A percentile compares a stretch with the other conserved stretches of the same genome.
Conservation (phyloP, 768 basidiomycete genomes). For the Pleurotus sapidus region DNA sequence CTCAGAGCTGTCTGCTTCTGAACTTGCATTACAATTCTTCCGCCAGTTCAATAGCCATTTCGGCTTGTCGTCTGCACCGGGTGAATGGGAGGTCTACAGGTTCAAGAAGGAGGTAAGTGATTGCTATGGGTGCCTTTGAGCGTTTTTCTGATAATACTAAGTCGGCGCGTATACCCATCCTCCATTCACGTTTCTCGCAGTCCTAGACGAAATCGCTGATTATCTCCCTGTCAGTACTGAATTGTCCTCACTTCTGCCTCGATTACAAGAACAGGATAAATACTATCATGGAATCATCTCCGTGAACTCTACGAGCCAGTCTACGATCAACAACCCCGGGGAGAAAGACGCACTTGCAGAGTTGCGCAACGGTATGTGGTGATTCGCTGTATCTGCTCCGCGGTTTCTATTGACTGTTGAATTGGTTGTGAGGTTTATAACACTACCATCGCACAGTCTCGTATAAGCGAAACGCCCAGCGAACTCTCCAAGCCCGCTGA, state of each 20-base stretch:
- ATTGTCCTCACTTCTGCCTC: neutral
- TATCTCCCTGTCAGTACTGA: neutral
- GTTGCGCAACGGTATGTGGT: neutral
- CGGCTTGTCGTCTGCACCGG: neutral
- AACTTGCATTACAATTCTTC: neutral
- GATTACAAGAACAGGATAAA: neutral
- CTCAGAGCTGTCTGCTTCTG: neutral
- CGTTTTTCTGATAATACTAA: neutral
- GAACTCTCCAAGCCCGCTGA: neutral
- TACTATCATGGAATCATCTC: neutral
- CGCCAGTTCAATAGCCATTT: neutral
- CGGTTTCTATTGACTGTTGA: too few species aligned
- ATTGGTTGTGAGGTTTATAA: too few species aligned
- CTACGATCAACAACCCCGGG: neutral
- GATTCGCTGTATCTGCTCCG: neutral
- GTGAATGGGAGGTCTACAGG: neutral
- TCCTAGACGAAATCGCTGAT: neutral
- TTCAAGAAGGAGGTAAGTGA: neutral
- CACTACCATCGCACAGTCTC: too few species aligned
- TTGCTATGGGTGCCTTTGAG: neutral
- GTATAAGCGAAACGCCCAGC: too few species aligned
- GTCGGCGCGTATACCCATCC: neutral
- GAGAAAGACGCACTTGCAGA: neutral
- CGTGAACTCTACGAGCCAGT: neutral
- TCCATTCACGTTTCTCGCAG: neutral